A percentile compares a stretch with the other conserved stretches of the same genome.
Conservation (phyloP, 192 early-diverging fungal genomes). For the Endogone sp. region DNA sequence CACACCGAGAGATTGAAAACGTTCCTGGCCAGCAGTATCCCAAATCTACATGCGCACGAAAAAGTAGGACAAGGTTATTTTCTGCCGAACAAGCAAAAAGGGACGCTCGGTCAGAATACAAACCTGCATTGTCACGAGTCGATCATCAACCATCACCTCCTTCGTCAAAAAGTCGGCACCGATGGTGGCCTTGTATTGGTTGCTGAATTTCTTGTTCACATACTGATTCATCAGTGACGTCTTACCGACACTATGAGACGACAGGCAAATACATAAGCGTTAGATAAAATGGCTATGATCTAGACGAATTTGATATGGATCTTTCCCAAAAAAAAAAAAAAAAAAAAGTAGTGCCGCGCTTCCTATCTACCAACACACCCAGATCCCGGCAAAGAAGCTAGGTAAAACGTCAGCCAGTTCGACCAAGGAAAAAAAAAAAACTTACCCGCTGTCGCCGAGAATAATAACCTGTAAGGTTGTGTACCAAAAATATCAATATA, state of each 20-base stretch:
- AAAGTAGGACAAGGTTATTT: background rate
- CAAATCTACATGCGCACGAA: slow-evolving; percentile 66
- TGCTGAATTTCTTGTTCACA: slow-evolving; percentile 95
- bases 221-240: slow-evolving; percentile 99
- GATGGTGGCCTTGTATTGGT: slow-evolving; percentile 99
- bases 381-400: background rate
- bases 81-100: too few relatives aligned
- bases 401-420: background rate
- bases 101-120: background rate
- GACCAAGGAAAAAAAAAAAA: background rate
- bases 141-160: slow-evolving; percentile 91
- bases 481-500: background rate
- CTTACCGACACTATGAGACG: slow-evolving; percentile 75
- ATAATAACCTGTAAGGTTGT: slow-evolving; percentile 63
- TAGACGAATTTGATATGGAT: background rate
- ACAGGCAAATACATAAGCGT: background rate
- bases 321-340: too few relatives aligned
- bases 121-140: slow-evolving; percentile 93
- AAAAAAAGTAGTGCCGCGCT: background rate
- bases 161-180: slow-evolving; percentile 99
- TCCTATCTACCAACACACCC: background rate
- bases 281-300: background rate
- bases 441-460: slow-evolving; percentile 80
- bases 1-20: slow-evolving; percentile 97
- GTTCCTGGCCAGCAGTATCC: slow-evolving; percentile 99